These are phyloP conservation scores for Rhizopus stolonifer DNA, from an alignment of 371 early-diverging fungal genomes.

Conservation along the genomic window DNA sequence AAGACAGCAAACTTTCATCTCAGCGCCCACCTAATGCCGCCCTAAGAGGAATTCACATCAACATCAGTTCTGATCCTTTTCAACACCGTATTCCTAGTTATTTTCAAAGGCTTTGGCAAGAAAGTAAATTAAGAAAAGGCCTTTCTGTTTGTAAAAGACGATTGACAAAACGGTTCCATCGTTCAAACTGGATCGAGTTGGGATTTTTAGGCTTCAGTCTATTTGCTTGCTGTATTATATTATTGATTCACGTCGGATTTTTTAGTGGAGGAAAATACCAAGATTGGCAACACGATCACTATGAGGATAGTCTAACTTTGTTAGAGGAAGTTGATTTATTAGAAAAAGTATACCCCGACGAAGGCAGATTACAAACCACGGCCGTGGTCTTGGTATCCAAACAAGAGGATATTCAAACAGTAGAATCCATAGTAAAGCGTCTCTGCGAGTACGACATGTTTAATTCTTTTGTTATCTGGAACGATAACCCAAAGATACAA, in stretches of 20 bases:
- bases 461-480: slow-evolving; percentile 59
- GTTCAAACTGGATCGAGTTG: slow-evolving; percentile 25
- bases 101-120: slow-evolving; percentile 49
- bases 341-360: slow-evolving; percentile 56
- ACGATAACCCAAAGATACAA: slow-evolving; percentile 52
- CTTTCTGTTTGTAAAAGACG: slow-evolving; percentile 23
- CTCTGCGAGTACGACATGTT: slow-evolving; percentile 65
- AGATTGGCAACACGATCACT: slow-evolving; percentile 43
- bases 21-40: slow-evolving; percentile 6
- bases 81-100: slow-evolving; percentile 51
- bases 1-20: slow-evolving; percentile 7
- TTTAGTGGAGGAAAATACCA: slow-evolving; percentile 49
- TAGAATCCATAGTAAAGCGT: slow-evolving; percentile 35
- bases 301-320: slow-evolving; percentile 2
- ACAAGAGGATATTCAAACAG: slow-evolving; percentile 13
- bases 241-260: slow-evolving; percentile 45
- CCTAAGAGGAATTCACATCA: slow-evolving; percentile 51
- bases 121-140: slow-evolving; percentile 29
- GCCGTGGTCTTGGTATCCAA: slow-evolving; percentile 43
- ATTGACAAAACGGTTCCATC: slow-evolving; percentile 26
- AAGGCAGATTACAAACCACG: slow-evolving; percentile 53
- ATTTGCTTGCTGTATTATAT: slow-evolving; percentile 27
- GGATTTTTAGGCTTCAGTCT: slow-evolving; percentile 6
- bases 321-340: slow-evolving; percentile 45
- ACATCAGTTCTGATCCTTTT: slow-evolving; percentile 54